These are phyloP conservation scores for Acer negundo DNA, from an alignment of 345 rosid species.

Conservation along the genomic window DNA sequence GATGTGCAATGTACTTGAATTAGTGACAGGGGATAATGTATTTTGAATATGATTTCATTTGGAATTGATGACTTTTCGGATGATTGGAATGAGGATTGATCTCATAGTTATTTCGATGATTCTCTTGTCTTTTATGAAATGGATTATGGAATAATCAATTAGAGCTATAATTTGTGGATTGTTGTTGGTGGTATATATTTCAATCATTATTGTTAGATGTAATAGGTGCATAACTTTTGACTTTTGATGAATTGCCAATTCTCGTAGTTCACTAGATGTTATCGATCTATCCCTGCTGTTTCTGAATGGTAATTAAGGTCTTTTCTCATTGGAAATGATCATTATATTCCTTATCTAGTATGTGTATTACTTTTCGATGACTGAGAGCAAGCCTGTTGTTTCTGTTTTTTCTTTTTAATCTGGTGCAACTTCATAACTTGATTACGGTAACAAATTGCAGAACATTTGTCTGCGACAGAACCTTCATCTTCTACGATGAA, in stretches of 20 bases:
- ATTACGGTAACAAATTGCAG: constrained; percentile 25
- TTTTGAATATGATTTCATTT: not conserved
- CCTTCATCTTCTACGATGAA: constrained; percentile 25
- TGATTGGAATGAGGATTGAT: not conserved
- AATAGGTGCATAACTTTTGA: not conserved
- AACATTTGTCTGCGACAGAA: no score
- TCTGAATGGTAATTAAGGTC: not conserved
- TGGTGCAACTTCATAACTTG: not conserved
- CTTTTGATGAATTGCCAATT: not conserved
- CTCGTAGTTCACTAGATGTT: not conserved
- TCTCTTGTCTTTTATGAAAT: not conserved
- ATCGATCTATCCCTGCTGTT: not conserved
- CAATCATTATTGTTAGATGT: not conserved
- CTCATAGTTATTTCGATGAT: not conserved
- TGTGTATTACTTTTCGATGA: not conserved
- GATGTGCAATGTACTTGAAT: not conserved
- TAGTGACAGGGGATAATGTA: not conserved
- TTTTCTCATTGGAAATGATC: not conserved
- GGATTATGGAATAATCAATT: not conserved
- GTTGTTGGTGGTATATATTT: not conserved
- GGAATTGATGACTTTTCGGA: not conserved
- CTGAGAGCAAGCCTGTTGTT: constrained; percentile 9
- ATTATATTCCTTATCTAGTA: not conserved
- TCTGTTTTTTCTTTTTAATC: not conserved
- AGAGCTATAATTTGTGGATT: not conserved